phyloP scores from a whole-genome alignment of 78 protist species.

The Speleostelium caveatum region DNA sequence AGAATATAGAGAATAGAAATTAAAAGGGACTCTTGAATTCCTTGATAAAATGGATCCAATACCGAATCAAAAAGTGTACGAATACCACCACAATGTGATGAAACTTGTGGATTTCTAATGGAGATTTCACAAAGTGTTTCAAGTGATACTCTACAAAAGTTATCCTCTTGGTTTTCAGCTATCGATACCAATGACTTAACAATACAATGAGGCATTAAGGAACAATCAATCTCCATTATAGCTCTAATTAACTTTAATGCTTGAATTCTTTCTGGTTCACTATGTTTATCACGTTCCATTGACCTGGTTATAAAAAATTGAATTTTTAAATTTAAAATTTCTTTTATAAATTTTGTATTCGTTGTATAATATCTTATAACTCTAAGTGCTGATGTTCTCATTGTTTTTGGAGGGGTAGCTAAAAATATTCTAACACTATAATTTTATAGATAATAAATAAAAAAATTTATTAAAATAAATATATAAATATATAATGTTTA shows the following conservation, averaged over 20 bases:
- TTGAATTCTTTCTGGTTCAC: conserved; percentile 65
- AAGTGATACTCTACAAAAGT: conserved; percentile 54
- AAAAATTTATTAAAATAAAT: too few species aligned
- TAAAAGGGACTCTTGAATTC: conserved; percentile 74
- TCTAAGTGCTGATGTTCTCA: conserved; percentile 66
- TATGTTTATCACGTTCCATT: conserved; percentile 66
- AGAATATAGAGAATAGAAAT: conserved; percentile 56
- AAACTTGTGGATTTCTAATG: conserved; percentile 65
- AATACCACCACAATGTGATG: conserved; percentile 73
- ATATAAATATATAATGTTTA: background rate
- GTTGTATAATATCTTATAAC: conserved; percentile 50
- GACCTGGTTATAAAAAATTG: conserved; percentile 66
- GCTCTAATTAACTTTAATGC: conserved; percentile 64
- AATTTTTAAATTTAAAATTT: conserved; percentile 20
- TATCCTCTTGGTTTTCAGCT: conserved; percentile 68
- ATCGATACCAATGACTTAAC: conserved; percentile 51
- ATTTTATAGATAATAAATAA: background rate
- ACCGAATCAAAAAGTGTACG: conserved; percentile 47
- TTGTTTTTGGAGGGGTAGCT: conserved; percentile 72
- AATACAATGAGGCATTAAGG: conserved; percentile 57
- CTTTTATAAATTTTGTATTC: conserved; percentile 7
- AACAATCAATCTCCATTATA: conserved; percentile 67
- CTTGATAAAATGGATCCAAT: conserved; percentile 73
- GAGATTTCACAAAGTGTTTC: conserved; percentile 59
- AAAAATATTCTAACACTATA: conserved; percentile 59